A percentile compares a stretch with the other conserved stretches of the same genome.
phyloP scores from a whole-genome alignment of 139 green algal genomes.

The Dunaliella sp. region DNA sequence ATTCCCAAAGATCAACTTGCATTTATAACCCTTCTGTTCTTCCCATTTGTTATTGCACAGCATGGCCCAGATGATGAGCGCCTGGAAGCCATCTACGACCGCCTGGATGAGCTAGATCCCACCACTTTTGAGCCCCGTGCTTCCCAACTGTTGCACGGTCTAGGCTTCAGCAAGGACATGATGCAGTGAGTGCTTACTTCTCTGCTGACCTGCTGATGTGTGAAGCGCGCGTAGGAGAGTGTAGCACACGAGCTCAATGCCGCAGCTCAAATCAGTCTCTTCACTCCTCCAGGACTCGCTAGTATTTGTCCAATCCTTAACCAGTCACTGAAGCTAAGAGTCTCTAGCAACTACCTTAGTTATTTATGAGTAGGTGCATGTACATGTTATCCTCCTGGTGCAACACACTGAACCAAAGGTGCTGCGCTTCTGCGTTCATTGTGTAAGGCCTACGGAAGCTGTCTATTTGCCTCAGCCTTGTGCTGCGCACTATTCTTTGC shows the following conservation, averaged over 20 bases:
- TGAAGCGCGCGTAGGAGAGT: slow-evolving; percentile 30
- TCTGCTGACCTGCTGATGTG: no score
- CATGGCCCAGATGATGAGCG: slow-evolving; percentile 60
- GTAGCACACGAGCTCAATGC: neutral
- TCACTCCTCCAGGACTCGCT: no score
- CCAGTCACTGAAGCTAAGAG: no score
- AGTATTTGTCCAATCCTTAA: no score
- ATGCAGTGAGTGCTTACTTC: slow-evolving; percentile 21
- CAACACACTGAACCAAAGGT: slow-evolving; percentile 69
- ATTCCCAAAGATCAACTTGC: no score
- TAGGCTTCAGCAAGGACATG: slow-evolving; percentile 92
- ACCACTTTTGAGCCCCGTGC: slow-evolving; percentile 77
- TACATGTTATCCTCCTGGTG: no score
- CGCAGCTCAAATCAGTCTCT: neutral
- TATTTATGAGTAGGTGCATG: no score
- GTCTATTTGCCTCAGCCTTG: neutral
- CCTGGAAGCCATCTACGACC: slow-evolving; percentile 41
- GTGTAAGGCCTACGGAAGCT: neutral
- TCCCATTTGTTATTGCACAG: slow-evolving; percentile 7
- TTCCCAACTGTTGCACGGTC: slow-evolving; percentile 86
- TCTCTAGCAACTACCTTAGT: no score
- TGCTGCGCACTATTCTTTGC: neutral
- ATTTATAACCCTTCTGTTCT: neutral
- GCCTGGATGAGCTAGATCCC: slow-evolving; percentile 79
- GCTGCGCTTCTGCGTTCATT: slow-evolving; percentile 81